phyloP scores from a whole-genome alignment of 495 filamentous ascomycete species.

The Hyaloscypha bicolor region DNA sequence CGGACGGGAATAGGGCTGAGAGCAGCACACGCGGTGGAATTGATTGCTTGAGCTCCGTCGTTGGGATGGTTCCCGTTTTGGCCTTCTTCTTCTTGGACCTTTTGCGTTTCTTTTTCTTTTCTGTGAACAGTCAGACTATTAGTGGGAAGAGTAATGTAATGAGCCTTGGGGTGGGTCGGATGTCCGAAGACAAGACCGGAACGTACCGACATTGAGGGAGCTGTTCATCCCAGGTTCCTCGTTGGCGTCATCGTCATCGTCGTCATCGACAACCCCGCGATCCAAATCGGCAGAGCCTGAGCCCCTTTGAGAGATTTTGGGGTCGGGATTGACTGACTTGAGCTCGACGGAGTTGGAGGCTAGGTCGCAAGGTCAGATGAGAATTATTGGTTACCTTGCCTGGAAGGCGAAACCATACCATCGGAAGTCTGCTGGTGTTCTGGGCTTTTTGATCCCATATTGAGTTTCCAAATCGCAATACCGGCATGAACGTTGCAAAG shows the following conservation, averaged over 20 bases:
- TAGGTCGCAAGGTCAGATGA: constrained; percentile 12
- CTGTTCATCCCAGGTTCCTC: constrained; percentile 14
- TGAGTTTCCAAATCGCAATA: not conserved
- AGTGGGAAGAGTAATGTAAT: not conserved
- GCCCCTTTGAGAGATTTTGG: constrained; percentile 13
- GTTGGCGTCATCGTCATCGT: constrained; percentile 28
- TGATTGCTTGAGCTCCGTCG: constrained; percentile 71
- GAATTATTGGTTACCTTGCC: not conserved
- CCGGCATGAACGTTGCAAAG: too few species aligned
- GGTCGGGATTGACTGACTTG: constrained; percentile 17
- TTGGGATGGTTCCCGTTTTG: constrained; percentile 64
- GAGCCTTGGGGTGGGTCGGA: not conserved
- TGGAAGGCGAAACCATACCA: constrained; percentile 13
- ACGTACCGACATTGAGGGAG: constrained; percentile 20
- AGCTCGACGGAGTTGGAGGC: constrained; percentile 24
- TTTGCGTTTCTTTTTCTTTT: constrained; percentile 54
- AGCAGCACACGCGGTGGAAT: constrained; percentile 75
- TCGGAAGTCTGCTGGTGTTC: constrained; percentile 30
- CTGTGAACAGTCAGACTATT: constrained; percentile 18
- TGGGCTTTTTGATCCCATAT: constrained; percentile 32
- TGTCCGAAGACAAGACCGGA: not conserved
- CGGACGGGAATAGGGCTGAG: constrained; percentile 72
- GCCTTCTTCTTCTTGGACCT: constrained; percentile 86
- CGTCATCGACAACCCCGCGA: constrained; percentile 28
- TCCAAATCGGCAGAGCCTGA: constrained; percentile 29